Base-by-base conservation (phyloP, 805 yeast genomes). In the Sugiyamaella boreocaroliniensis region DNA sequence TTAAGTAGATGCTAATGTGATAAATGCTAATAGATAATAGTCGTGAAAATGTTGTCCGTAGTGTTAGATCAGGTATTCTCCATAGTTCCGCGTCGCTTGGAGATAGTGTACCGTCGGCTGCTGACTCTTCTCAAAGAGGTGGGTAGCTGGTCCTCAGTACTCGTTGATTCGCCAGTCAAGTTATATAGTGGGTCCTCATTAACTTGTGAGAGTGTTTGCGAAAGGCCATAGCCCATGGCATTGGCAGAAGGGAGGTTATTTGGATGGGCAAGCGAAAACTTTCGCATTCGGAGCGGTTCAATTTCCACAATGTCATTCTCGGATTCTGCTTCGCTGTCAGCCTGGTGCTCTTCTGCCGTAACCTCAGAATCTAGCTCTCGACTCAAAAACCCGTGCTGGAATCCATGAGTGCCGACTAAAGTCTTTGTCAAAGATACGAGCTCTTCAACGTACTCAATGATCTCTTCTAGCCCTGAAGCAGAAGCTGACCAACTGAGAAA, bases 401-500 rank as follows among this genome's bases (percentile, higher is more conserved):
- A 77, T 57, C 72, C 76, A 53, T 73, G 70, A 10, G 73, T 76
- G 22, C 82, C 82, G 26, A 75, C 77, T 4, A 77, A 59, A 2
- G 72, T 58, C 53, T 72, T 75, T 0, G 75, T 67, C 29, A 77
- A 54, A 46, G 68, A 71, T 5, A 73, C 53, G 11, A 78, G 61
- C 55, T 76, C 80, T 55, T 78, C 81, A 26, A 75, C 67, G 56
- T 75, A 77, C 47, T 73, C 77, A 43, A 77, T 75, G 37, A 78
- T 67, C 55, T 78, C 81, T 54, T 75, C 79, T 2, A 74, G 61
- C 0, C 79, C 78, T 2, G 77, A 72, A 52, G 73, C 72, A 1
- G 78, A 65, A 1, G 81, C 81, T 58, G 75, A 77, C 82, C 82
- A 78, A 51, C 76, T 69, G 57, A 78, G 61, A 51, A 55, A 70